Conservation (phyloP, 805 yeast species). For the Myxozyma nipponensis region DNA sequence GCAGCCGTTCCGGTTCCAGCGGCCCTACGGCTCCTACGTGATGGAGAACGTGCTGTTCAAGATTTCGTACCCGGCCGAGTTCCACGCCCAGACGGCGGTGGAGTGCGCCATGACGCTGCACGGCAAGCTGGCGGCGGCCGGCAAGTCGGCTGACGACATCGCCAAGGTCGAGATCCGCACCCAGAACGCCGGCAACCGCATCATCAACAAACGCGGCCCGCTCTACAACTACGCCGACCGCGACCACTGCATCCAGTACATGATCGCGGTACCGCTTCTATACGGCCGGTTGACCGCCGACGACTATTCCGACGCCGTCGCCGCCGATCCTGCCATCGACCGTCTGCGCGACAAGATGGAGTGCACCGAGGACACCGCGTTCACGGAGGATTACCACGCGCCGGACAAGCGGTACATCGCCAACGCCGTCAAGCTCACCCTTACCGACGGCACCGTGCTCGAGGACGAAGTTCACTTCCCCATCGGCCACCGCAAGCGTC, state of each 20-base stretch:
- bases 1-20: slow-evolving; percentile 51
- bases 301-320: slow-evolving; percentile 52
- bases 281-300: slow-evolving; percentile 56
- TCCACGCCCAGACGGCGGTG: slow-evolving; percentile 63
- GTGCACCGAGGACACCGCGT: slow-evolving; percentile 49
- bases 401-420: slow-evolving; percentile 58
- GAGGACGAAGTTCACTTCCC: slow-evolving; percentile 55
- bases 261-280: slow-evolving; percentile 56
- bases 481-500: slow-evolving; percentile 55
- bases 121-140: slow-evolving; percentile 38
- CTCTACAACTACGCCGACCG: slow-evolving; percentile 61
- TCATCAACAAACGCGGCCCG: slow-evolving; percentile 58
- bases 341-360: slow-evolving; percentile 51
- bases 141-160: slow-evolving; percentile 49
- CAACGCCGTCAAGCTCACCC: slow-evolving; percentile 49
- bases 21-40: slow-evolving; percentile 53
- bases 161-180: slow-evolving; percentile 50
- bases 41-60: slow-evolving; percentile 62
- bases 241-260: slow-evolving; percentile 62
- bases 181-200: slow-evolving; percentile 59
- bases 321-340: slow-evolving; percentile 52
- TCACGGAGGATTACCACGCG: slow-evolving; percentile 52
- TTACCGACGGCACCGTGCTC: slow-evolving; percentile 52
- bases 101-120: slow-evolving; percentile 53
- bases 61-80: slow-evolving; percentile 63